phyloP scores from a whole-genome alignment of 345 rosid species.

The Citrus cavaleriei region DNA sequence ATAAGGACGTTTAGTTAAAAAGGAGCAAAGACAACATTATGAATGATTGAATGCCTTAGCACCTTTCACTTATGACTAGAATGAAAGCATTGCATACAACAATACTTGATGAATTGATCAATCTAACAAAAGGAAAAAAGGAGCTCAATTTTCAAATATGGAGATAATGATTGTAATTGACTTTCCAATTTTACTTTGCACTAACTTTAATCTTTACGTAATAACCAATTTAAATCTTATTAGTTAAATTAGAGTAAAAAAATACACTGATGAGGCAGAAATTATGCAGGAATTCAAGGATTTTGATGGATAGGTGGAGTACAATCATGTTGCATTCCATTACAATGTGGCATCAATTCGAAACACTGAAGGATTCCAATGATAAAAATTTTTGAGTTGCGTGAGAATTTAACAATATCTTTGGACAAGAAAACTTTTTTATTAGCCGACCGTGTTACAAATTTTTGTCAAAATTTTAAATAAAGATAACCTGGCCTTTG shows the following conservation, averaged over 20 bases:
- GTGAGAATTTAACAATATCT: too few relatives aligned
- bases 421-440: too few relatives aligned
- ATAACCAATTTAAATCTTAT: background rate
- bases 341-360: too few relatives aligned
- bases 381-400: too few relatives aligned
- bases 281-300: slow-evolving; percentile 8
- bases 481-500: too few relatives aligned
- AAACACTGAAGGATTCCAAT: too few relatives aligned
- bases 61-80: slow-evolving; percentile 12
- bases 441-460: too few relatives aligned
- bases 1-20: background rate
- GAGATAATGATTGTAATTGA: slow-evolving; percentile 3
- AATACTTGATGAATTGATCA: background rate
- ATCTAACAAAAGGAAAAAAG: background rate
- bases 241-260: background rate
- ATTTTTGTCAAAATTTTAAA: too few relatives aligned
- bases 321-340: background rate
- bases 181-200: background rate
- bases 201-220: background rate
- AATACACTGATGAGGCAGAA: background rate
- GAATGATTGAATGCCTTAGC: background rate
- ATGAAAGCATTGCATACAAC: background rate
- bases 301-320: background rate
- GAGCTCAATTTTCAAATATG: background rate
- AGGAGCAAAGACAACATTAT: slow-evolving; percentile 10